Base-by-base conservation (phyloP, 805 yeast species). In the Starmera dryadoides region DNA sequence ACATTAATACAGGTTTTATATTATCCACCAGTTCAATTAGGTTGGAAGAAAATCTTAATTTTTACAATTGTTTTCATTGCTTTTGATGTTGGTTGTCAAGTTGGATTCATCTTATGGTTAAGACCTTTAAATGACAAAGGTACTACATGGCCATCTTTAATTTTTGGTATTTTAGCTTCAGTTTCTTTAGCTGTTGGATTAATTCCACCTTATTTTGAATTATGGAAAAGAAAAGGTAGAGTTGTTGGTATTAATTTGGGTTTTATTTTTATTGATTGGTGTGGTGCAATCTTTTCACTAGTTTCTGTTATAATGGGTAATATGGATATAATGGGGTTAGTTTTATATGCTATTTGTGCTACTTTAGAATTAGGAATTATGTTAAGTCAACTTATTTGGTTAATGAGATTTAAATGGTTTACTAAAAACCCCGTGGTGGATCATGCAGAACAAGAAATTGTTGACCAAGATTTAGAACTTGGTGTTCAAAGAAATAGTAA, bases 201-300 rank as follows among this genome's bases (percentile, higher is more conserved):
- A 28, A 46, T 91, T 0, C 97, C 97, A 0, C 96, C 97, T 4
- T 91, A 89, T 56, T 76, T 78, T 48, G 98, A 91, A 57, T 63
- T 91, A 22, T 72, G 77, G 16, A 86, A 86, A 50, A 69, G 96
- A 42, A 58, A 75, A 35, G 98, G 98, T 2, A 88, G 88, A 28
- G 97, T 91, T 3, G 28, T 88, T 3, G 98, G 98, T 0, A 82
- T 91, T 52, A 88, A 88, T 53, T 87, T 91, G 54, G 45, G 83
- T 6, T 91, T 91, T 47, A 64, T 91, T 40, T 55, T 67, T 8
- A 66, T 89, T 62, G 98, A 91, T 57, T 73, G 86, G 8, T 44
- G 73, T 29, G 98, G 98, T 9, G 96, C 97, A 0, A 59, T 86
- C 29, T 75, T 87, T 42, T 85, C 94, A 3, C 73, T 86, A 66